A percentile compares a stretch with the other conserved stretches of the same genome.
Evolutionary conservation across 129 eudicot genomes (phyloP).

Genomic region (Tagetes patula): DNA sequence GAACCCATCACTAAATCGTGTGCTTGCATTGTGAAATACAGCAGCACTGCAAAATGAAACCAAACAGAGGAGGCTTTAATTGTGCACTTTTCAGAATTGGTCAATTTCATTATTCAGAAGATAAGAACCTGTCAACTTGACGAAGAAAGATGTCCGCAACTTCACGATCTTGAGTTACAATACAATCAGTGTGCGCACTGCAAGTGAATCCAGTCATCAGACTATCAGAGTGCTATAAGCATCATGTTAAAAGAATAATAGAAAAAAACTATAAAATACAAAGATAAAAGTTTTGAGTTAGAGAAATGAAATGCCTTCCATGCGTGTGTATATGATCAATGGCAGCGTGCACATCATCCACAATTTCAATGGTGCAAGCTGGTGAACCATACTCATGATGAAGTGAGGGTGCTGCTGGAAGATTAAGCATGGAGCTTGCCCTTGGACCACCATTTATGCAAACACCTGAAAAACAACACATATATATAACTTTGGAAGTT

Average conservation of each 20-base stretch:
- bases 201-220: slow-evolving; percentile 18
- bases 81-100: background rate
- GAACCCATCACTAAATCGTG: slow-evolving; percentile 94
- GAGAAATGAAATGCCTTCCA: slow-evolving; percentile 66
- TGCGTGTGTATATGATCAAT: slow-evolving; percentile 90
- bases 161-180: slow-evolving; percentile 74
- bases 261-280: background rate
- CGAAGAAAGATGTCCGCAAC: slow-evolving; percentile 66
- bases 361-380: slow-evolving; percentile 88
- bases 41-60: slow-evolving; percentile 73
- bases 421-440: slow-evolving; percentile 53
- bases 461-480: slow-evolving; percentile 60
- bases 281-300: background rate
- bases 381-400: slow-evolving; percentile 86
- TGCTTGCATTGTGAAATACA: slow-evolving; percentile 95
- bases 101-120: background rate
- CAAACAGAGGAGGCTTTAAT: background rate
- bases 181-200: slow-evolving; percentile 93
- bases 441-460: slow-evolving; percentile 80
- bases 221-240: background rate
- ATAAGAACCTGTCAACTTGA: slow-evolving; percentile 83
- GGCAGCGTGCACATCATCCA: slow-evolving; percentile 95
- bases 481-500: background rate
- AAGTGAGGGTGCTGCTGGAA: slow-evolving; percentile 74
- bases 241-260: slow-evolving; percentile 4